Conservation (phyloP, 768 basidiomycete genomes). For the Rhizopogon roseolus region DNA sequence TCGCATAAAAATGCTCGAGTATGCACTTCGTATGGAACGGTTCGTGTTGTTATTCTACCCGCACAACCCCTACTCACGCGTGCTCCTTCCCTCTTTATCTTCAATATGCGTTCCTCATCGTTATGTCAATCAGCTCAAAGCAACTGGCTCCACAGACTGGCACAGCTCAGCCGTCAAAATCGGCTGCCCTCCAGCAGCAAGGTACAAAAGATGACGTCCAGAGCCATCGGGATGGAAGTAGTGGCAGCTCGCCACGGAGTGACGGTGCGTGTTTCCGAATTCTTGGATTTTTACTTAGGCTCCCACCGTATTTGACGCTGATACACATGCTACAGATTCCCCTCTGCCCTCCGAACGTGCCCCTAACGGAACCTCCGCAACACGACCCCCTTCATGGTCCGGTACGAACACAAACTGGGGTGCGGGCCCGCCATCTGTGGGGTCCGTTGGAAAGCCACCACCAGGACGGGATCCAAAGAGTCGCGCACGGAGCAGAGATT, state of each 20-base stretch:
- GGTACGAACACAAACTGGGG: slow-evolving; percentile 36
- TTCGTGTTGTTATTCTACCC: slow-evolving; percentile 34
- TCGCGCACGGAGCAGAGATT: slow-evolving; percentile 90
- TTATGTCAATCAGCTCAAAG: slow-evolving; percentile 55
- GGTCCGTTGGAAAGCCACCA: slow-evolving; percentile 62
- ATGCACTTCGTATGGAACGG: slow-evolving; percentile 95
- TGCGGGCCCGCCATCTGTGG: slow-evolving; percentile 31
- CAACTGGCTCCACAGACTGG: slow-evolving; percentile 59
- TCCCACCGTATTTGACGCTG: slow-evolving; percentile 7
- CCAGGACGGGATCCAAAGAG: slow-evolving; percentile 93
- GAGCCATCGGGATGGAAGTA: slow-evolving; percentile 76
- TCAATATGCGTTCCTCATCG: slow-evolving; percentile 20
- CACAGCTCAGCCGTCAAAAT: slow-evolving; percentile 61
- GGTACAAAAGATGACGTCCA: slow-evolving; percentile 68
- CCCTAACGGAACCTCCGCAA: slow-evolving; percentile 52
- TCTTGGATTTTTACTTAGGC: slow-evolving; percentile 6
- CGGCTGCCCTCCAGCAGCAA: slow-evolving; percentile 50
- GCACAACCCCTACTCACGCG: not conserved
- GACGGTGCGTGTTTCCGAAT: slow-evolving; percentile 49
- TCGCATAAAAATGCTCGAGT: slow-evolving; percentile 99
- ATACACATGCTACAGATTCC: slow-evolving; percentile 44
- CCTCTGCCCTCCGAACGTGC: slow-evolving; percentile 67
- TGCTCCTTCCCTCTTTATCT: slow-evolving; percentile 3
- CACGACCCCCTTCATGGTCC: slow-evolving; percentile 56
- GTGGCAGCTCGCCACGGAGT: slow-evolving; percentile 79